A percentile compares a stretch with the other conserved stretches of the same genome.
These are phyloP conservation scores for Pyrenochaeta sp. DNA, from an alignment of 2,329 filamentous ascomycete genomes.

Conservation along the genomic window DNA sequence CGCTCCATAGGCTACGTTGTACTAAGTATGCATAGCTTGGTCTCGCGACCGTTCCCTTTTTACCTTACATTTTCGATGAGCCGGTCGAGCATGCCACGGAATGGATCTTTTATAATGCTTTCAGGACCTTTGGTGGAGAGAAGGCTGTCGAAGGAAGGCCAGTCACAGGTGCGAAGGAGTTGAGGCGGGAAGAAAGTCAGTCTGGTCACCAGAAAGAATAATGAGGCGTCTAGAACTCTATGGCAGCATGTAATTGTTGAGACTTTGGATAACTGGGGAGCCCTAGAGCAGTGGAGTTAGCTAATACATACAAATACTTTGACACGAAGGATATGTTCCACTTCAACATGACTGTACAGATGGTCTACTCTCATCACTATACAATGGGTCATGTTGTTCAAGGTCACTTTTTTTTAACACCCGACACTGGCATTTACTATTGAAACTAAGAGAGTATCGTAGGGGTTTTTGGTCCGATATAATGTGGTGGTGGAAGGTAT, in stretches of 20 bases:
- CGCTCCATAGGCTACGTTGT: not conserved
- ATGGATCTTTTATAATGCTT: conserved; percentile 85
- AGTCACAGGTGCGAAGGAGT: conserved; percentile 48
- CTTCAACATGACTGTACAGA: conserved; percentile 10
- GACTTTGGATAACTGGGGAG: too few species aligned
- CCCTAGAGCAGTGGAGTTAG: not conserved
- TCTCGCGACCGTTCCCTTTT: conserved; percentile 74
- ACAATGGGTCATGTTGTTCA: too few species aligned
- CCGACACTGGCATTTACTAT: too few species aligned
- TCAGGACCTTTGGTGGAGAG: conserved; percentile 75
- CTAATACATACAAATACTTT: not conserved
- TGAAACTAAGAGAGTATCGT: too few species aligned
- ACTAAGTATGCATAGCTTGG: conserved; percentile 59
- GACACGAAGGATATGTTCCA: conserved; percentile 2
- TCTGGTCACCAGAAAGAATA: conserved; percentile 50
- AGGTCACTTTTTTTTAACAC: too few species aligned
- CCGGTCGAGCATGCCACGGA: conserved; percentile 93
- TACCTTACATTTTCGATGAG: conserved; percentile 87
- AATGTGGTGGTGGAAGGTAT: too few species aligned
- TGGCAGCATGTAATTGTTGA: too few species aligned
- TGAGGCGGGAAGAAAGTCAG: conserved; percentile 46
- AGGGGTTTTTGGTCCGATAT: too few species aligned
- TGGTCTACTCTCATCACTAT: not conserved
- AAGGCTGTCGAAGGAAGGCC: conserved; percentile 60
- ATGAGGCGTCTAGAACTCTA: conserved; percentile 18